phyloP scores from a whole-genome alignment of 495 filamentous ascomycete species.

The Ascodesmis nigricans region DNA sequence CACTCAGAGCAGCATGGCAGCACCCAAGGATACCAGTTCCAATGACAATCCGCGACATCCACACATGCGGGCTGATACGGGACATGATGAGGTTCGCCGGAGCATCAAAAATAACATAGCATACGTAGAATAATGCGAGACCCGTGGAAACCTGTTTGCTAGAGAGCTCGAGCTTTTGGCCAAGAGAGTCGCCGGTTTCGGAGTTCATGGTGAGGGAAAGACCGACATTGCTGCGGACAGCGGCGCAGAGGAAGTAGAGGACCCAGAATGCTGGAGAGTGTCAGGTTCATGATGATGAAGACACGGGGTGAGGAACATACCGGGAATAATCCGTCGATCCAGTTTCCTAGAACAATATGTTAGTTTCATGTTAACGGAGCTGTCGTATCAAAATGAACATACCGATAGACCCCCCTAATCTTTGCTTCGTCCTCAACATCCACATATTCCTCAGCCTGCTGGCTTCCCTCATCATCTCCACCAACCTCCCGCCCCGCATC shows the following conservation, averaged over 20 bases:
- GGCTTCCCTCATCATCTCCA: constrained; percentile 9
- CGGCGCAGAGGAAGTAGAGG: constrained; percentile 83
- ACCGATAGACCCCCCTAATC: constrained; percentile 44
- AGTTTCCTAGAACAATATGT: constrained; percentile 36
- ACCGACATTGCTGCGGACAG: constrained; percentile 74
- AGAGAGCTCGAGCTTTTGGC: constrained; percentile 39
- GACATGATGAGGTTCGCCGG: constrained; percentile 85
- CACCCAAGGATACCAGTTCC: constrained; percentile 65
- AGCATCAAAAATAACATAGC: constrained; percentile 72
- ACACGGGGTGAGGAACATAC: constrained; percentile 19
- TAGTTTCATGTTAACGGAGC: not conserved
- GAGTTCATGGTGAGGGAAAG: constrained; percentile 80
- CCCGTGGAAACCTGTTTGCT: constrained; percentile 58
- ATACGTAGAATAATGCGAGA: constrained; percentile 72
- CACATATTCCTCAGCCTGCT: constrained; percentile 24
- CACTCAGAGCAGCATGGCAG: constrained; percentile 59
- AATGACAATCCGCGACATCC: constrained; percentile 84
- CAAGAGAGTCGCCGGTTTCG: constrained; percentile 42
- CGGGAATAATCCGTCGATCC: constrained; percentile 62
- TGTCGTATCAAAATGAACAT: constrained; percentile 9
- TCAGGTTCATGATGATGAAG: constrained; percentile 5
- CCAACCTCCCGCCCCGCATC: not conserved
- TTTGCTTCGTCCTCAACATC: constrained; percentile 31
- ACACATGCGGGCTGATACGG: constrained; percentile 57
- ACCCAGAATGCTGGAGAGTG: constrained; percentile 55